A percentile compares a stretch with the other conserved stretches of the same genome.
These are phyloP conservation scores for Diddensiella transvaalensis DNA, from an alignment of 805 yeast genomes.

Conservation along the genomic window DNA sequence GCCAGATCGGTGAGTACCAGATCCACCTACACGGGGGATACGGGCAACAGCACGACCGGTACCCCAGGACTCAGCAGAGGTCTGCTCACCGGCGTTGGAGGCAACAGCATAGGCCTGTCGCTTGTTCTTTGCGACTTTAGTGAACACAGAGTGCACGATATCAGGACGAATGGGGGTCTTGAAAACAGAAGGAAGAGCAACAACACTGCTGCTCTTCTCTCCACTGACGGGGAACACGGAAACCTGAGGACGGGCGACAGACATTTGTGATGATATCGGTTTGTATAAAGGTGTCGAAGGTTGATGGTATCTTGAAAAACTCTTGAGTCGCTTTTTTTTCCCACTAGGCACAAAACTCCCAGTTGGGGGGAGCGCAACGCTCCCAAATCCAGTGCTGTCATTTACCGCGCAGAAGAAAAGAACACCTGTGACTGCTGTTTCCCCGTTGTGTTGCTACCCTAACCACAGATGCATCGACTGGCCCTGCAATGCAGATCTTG, in stretches of 20 bases:
- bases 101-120: constrained; percentile 99
- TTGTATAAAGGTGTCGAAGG: neutral
- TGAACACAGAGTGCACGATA: constrained; percentile 97
- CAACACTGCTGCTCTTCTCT: constrained; percentile 75
- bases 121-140: constrained; percentile 99
- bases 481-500: too few species aligned
- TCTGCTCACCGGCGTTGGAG: constrained; percentile 99
- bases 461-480: too few species aligned
- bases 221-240: constrained; percentile 88
- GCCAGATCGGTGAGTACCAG: constrained; percentile 99
- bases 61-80: constrained; percentile 99
- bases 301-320: neutral
- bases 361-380: too few species aligned
- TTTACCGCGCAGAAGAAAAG: too few species aligned
- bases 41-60: constrained; percentile 99
- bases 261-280: constrained; percentile 36
- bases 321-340: neutral
- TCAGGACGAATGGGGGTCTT: constrained; percentile 99
- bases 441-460: too few species aligned
- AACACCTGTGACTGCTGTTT: too few species aligned
- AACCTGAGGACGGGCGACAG: constrained; percentile 89
- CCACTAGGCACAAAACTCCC: too few species aligned
- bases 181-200: constrained; percentile 98
- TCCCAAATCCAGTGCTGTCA: too few species aligned
- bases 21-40: constrained; percentile 99